These are phyloP conservation scores for Tulasnella sp. DNA, from an alignment of 768 basidiomycete genomes.

Conservation along the genomic window DNA sequence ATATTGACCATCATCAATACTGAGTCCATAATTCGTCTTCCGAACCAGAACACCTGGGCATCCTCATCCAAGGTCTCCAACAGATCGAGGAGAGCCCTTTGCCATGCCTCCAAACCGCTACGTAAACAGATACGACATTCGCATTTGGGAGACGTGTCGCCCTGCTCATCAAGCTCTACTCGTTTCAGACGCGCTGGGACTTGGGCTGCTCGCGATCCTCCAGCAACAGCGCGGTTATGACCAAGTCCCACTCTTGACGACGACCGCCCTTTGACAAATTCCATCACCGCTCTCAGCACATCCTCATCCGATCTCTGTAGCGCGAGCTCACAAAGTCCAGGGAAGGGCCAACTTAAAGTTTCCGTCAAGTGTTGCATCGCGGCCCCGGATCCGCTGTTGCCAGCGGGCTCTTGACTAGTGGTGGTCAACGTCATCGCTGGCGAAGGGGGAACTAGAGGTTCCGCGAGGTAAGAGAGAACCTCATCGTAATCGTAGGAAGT, in stretches of 20 bases:
- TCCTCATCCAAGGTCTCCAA: too few relatives aligned
- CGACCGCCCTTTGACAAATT: too few relatives aligned
- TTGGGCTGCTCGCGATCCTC: not conserved
- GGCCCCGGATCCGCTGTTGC: not conserved
- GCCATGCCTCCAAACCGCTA: too few relatives aligned
- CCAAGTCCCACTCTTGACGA: too few relatives aligned
- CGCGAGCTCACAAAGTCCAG: not conserved
- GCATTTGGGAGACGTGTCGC: too few relatives aligned
- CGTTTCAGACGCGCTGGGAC: not conserved
- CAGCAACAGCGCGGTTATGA: too few relatives aligned
- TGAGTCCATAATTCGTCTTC: not conserved
- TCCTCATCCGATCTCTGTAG: not conserved
- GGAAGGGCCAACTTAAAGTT: too few relatives aligned
- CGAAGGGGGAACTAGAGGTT: not conserved
- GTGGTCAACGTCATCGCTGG: not conserved
- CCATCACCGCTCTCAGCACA: not conserved
- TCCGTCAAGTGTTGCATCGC: not conserved
- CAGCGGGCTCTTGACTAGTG: not conserved
- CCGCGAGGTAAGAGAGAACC: not conserved
- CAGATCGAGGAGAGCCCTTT: too few relatives aligned
- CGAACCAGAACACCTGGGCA: too few relatives aligned
- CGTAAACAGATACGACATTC: too few relatives aligned
- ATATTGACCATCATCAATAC: too few relatives aligned
- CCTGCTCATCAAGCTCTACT: too few relatives aligned
- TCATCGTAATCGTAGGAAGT: not conserved